A percentile compares a stretch with the other conserved stretches of the same genome.
Evolutionary conservation across 2,329 filamentous ascomycete genomes (phyloP).

Genomic region (Lojkania enalia): DNA sequence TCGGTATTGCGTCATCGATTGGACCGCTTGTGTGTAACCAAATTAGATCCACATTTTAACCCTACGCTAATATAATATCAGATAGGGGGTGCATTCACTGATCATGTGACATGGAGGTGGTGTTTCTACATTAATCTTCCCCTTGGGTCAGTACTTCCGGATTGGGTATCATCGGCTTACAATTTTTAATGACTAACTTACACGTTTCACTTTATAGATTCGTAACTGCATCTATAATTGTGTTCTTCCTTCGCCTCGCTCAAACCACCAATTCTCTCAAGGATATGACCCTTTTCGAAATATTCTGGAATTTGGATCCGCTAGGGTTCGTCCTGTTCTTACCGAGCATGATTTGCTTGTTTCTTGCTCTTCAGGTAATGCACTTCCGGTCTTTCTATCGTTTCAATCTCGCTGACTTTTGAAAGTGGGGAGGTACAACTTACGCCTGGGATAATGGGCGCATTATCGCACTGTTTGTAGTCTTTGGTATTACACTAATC

Average conservation of each 20-base stretch:
- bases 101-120: slow-evolving; percentile 44
- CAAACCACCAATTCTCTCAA: slow-evolving; percentile 14
- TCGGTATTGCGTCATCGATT: slow-evolving; percentile 34
- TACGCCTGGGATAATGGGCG: slow-evolving; percentile 49
- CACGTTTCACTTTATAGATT: slow-evolving; percentile 30
- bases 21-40: no score
- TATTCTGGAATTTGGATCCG: slow-evolving; percentile 39
- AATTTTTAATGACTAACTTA: background rate
- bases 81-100: slow-evolving; percentile 42
- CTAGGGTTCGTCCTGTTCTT: slow-evolving; percentile 39
- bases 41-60: no score
- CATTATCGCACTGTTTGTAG: slow-evolving; percentile 52
- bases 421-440: slow-evolving; percentile 35
- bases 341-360: slow-evolving; percentile 25
- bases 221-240: slow-evolving; percentile 19
- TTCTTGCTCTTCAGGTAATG: slow-evolving; percentile 18
- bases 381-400: slow-evolving; percentile 13
- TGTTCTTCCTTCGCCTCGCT: slow-evolving; percentile 46
- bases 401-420: slow-evolving; percentile 21
- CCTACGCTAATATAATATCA: no score
- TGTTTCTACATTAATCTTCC: slow-evolving; percentile 43
- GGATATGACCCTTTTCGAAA: slow-evolving; percentile 19
- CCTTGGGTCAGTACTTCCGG: no score
- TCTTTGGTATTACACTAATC: slow-evolving; percentile 49
- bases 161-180: no score